These are phyloP conservation scores for Musa schizocarpa DNA, from an alignment of 176 grass and related monocot species.

Conservation along the genomic window DNA sequence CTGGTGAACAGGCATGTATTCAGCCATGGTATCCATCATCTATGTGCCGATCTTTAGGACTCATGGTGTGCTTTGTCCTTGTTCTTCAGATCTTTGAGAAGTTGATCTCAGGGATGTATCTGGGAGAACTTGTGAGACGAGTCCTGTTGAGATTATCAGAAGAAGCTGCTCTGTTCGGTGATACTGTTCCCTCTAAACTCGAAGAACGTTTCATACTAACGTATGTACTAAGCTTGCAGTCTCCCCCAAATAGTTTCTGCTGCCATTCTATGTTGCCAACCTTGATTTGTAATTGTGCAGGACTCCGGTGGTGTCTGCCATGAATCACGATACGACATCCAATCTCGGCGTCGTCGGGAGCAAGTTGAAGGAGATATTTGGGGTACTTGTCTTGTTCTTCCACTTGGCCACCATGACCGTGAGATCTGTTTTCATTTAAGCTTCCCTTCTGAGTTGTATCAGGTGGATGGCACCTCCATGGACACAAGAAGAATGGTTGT, in stretches of 20 bases:
- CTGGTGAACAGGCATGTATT: slow-evolving; percentile 64
- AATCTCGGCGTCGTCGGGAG: slow-evolving; percentile 3
- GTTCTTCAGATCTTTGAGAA: slow-evolving; percentile 86
- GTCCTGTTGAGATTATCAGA: slow-evolving; percentile 56
- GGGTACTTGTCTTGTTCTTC: background rate
- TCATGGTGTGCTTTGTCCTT: background rate
- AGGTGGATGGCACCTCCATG: background rate
- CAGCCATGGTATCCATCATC: background rate
- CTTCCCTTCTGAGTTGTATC: background rate
- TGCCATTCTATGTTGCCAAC: background rate
- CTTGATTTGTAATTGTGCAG: background rate
- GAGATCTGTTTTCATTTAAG: background rate
- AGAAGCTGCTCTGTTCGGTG: slow-evolving; percentile 39
- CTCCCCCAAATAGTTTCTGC: no score
- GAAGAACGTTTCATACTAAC: background rate
- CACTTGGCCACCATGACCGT: background rate
- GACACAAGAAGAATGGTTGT: slow-evolving; percentile 7
- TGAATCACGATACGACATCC: slow-evolving; percentile 8
- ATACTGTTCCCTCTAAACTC: slow-evolving; percentile 6
- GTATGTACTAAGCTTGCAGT: background rate
- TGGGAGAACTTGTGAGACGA: slow-evolving; percentile 75
- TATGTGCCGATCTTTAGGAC: slow-evolving; percentile 1
- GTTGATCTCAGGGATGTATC: slow-evolving; percentile 73
- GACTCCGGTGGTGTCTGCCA: background rate
- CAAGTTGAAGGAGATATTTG: slow-evolving; percentile 8